Conservation (phyloP, 192 early-diverging fungal genomes). For the Linderina pennispora region DNA sequence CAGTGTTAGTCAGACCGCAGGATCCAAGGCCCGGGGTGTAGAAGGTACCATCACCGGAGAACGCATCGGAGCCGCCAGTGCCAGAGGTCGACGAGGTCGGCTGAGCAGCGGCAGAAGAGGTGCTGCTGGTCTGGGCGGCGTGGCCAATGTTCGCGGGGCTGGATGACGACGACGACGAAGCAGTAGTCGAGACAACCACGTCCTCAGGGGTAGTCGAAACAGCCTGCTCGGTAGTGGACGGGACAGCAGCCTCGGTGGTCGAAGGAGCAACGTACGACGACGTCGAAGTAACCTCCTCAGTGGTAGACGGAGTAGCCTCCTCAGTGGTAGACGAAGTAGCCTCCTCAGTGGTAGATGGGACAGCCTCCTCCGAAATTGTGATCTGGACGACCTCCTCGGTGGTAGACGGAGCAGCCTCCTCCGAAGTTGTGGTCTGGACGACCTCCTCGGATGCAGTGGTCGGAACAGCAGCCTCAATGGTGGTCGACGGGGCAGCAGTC, state of each 20-base stretch:
- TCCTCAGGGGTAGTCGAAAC: too few relatives aligned
- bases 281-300: neutral
- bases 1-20: conserved; percentile 14
- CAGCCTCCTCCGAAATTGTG: neutral
- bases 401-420: neutral
- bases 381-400: neutral
- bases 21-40: neutral
- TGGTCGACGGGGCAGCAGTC: neutral
- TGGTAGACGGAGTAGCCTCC: neutral
- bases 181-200: too few relatives aligned
- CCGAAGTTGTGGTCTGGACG: neutral
- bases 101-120: neutral
- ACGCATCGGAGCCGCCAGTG: neutral
- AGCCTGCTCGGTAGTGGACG: neutral
- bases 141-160: too few relatives aligned
- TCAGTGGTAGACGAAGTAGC: too few relatives aligned
- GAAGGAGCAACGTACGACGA: neutral
- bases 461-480: neutral
- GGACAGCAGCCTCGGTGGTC: neutral
- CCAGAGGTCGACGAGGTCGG: neutral
- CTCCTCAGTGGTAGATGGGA: neutral
- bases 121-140: too few relatives aligned
- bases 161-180: too few relatives aligned
- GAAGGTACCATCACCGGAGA: neutral
- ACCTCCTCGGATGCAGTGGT: neutral